Evolutionary conservation across 306 rosid species (phyloP).

Genomic region (Malus asiatica): DNA sequence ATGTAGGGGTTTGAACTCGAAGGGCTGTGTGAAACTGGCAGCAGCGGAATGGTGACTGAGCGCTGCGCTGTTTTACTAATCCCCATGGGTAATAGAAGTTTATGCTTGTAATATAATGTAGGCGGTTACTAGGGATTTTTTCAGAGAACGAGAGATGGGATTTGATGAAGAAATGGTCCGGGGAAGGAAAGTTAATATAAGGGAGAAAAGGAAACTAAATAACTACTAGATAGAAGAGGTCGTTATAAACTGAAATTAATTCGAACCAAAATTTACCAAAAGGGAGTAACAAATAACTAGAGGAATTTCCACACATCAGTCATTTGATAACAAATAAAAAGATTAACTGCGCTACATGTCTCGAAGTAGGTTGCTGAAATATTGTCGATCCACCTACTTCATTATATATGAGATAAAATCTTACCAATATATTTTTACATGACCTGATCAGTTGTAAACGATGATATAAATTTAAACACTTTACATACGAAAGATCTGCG

Average conservation of each 20-base stretch:
- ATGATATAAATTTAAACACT: too few species aligned
- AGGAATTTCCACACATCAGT: not conserved
- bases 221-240: not conserved
- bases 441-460: not conserved
- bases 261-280: not conserved
- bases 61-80: not conserved
- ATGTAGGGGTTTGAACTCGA: not conserved
- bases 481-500: too few species aligned
- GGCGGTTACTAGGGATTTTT: not conserved
- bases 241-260: not conserved
- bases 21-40: not conserved
- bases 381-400: not conserved
- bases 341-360: not conserved
- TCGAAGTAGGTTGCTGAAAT: not conserved
- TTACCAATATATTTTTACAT: too few species aligned
- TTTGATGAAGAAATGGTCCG: not conserved
- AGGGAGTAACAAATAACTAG: not conserved
- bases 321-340: not conserved
- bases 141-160: not conserved
- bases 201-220: not conserved
- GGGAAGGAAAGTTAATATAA: not conserved
- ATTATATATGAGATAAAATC: not conserved
- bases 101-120: not conserved
- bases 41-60: not conserved
- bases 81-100: not conserved